Percentiles rank a stretch among this genome's conserved stretches.
Conservation (phyloP, 495 filamentous ascomycete genomes). For the Xylona heveae region DNA sequence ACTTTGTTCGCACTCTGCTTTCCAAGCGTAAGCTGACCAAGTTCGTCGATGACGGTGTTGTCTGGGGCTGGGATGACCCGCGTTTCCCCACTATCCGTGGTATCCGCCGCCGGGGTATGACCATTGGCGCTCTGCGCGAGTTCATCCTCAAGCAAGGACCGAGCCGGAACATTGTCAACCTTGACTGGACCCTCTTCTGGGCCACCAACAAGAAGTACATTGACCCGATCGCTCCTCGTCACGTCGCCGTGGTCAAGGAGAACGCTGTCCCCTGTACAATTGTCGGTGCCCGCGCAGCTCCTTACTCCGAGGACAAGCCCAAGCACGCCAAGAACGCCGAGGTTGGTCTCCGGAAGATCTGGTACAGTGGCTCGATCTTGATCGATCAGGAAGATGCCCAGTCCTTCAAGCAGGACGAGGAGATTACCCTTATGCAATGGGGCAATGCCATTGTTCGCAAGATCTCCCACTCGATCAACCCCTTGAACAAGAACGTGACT, state of each 20-base stretch:
- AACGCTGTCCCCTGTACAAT: conserved; percentile 46
- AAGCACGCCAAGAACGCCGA: conserved; percentile 74
- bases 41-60: conserved; percentile 65
- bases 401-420: conserved; percentile 63
- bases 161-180: conserved; percentile 67
- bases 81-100: conserved; percentile 89
- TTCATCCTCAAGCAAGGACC: conserved; percentile 90
- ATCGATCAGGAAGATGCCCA: conserved; percentile 76
- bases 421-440: conserved; percentile 92
- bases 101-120: conserved; percentile 77
- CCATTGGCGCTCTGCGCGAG: conserved; percentile 66
- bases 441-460: conserved; percentile 75
- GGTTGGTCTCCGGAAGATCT: conserved; percentile 67
- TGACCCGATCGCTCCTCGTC: conserved; percentile 67
- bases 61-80: conserved; percentile 90
- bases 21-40: conserved; percentile 93
- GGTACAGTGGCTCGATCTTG: conserved; percentile 45
- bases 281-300: conserved; percentile 40
- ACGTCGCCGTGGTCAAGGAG: conserved; percentile 55
- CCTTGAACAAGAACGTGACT: conserved; percentile 28
- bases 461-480: conserved; percentile 36
- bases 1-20: conserved; percentile 77
- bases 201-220: conserved; percentile 91
- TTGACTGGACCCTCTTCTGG: conserved; percentile 87
- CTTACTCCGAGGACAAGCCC: conserved; percentile 52